A percentile compares a stretch with the other conserved stretches of the same genome.
Evolutionary conservation across 768 basidiomycete species (phyloP).

Genomic region (Trametes elegans): DNA sequence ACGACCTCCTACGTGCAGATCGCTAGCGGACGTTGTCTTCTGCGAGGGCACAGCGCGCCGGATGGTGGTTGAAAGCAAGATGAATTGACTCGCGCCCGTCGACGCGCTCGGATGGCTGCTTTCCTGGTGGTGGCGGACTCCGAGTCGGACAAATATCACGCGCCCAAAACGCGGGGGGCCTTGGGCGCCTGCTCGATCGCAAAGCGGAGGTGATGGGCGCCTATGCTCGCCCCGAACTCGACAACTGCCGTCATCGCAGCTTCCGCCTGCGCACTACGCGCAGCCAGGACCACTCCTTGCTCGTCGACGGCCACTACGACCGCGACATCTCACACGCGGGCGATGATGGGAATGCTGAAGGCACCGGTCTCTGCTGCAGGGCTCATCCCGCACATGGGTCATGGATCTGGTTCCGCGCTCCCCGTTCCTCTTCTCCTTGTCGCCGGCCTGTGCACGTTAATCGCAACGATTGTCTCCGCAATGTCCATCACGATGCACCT

Average conservation of each 20-base stretch:
- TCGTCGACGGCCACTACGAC: conserved; percentile 5
- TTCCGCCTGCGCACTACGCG: not conserved
- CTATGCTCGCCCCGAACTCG: not conserved
- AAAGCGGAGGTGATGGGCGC: not conserved
- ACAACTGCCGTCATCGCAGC: not conserved
- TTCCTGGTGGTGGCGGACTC: not conserved
- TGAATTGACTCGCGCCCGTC: not conserved
- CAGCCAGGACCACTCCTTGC: not conserved
- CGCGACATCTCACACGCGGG: not conserved
- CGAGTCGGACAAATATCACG: too few relatives aligned
- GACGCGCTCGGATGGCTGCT: not conserved
- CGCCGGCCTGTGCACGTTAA: conserved; percentile 59
- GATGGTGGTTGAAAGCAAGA: not conserved
- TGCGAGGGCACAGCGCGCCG: not conserved
- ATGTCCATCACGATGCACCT: conserved; percentile 79
- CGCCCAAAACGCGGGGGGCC: not conserved
- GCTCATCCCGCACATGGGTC: conserved; percentile 2
- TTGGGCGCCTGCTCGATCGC: not conserved
- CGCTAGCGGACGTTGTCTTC: too few relatives aligned
- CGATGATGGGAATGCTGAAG: not conserved
- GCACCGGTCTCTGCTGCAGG: not conserved
- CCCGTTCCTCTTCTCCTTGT: conserved; percentile 51
- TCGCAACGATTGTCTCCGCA: conserved; percentile 72
- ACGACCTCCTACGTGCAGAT: too few relatives aligned
- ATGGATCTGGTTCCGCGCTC: conserved; percentile 56